phyloP scores from a whole-genome alignment of 352 stramenopile genomes.

The Pythium aristosporum region DNA sequence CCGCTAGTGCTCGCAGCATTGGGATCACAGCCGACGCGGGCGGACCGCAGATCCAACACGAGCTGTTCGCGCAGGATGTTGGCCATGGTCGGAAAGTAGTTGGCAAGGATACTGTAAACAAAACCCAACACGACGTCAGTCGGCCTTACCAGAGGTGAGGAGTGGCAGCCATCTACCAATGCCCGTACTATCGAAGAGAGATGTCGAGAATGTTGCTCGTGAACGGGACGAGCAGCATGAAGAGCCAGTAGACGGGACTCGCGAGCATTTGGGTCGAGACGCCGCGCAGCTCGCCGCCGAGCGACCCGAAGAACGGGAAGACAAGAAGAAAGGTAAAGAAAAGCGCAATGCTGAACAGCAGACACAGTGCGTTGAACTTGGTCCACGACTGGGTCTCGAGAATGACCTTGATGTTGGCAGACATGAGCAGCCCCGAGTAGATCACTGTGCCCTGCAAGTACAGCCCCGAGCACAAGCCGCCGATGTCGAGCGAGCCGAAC shows the following conservation, averaged over 20 bases:
- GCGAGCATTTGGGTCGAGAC: slow-evolving; percentile 55
- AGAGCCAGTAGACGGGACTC: slow-evolving; percentile 69
- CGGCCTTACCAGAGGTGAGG: too few species aligned
- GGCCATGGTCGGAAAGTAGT: slow-evolving; percentile 68
- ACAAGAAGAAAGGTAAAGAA: slow-evolving; percentile 69
- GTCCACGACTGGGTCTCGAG: slow-evolving; percentile 79
- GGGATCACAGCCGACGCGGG: slow-evolving; percentile 34
- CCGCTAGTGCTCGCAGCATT: background rate
- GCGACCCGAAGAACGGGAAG: slow-evolving; percentile 46
- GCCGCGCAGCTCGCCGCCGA: slow-evolving; percentile 55
- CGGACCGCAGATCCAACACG: slow-evolving; percentile 39
- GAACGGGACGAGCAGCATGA: slow-evolving; percentile 61
- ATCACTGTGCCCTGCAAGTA: slow-evolving; percentile 70
- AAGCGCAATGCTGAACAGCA: slow-evolving; percentile 54
- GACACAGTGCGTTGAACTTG: slow-evolving; percentile 57
- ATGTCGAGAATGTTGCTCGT: slow-evolving; percentile 64
- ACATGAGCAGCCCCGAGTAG: slow-evolving; percentile 75
- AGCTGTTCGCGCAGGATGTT: slow-evolving; percentile 69
- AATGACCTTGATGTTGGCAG: slow-evolving; percentile 73
- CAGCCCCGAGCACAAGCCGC: slow-evolving; percentile 35
- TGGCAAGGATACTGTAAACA: slow-evolving; percentile 40
- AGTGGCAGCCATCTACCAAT: too few species aligned
- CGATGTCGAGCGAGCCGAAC: slow-evolving; percentile 38
- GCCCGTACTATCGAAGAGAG: slow-evolving; percentile 58
- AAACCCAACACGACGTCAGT: too few species aligned